A percentile compares a stretch with the other conserved stretches of the same genome.
These are phyloP conservation scores for Solanum hybrid DNA, from an alignment of 305 asterid genomes.

Conservation along the genomic window DNA sequence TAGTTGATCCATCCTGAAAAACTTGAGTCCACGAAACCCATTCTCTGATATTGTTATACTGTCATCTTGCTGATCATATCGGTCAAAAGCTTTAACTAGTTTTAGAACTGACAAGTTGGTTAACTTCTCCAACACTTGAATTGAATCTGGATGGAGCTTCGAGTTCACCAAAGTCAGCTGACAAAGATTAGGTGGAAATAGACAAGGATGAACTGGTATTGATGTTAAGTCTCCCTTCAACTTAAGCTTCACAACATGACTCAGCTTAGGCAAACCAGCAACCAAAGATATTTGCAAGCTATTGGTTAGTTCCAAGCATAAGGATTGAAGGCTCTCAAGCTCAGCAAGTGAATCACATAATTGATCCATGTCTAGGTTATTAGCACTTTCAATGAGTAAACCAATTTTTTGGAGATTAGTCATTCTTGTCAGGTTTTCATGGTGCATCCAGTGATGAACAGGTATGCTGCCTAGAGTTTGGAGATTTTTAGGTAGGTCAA, in stretches of 20 bases:
- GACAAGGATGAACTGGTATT: neutral
- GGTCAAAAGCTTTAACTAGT: neutral
- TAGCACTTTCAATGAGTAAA: neutral
- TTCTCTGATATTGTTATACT: neutral
- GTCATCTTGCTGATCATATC: neutral
- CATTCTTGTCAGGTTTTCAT: neutral
- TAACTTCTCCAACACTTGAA: neutral
- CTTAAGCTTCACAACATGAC: neutral
- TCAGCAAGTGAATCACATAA: neutral
- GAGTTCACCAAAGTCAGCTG: neutral
- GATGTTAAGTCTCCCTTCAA: neutral
- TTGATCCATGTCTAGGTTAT: neutral
- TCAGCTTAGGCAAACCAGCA: neutral
- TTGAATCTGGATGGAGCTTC: neutral
- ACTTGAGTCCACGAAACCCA: neutral
- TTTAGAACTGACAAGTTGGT: neutral
- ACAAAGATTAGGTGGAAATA: neutral
- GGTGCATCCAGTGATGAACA: neutral
- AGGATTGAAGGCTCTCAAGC: slow-evolving; percentile 1
- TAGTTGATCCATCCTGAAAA: neutral
- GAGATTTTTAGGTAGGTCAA: neutral
- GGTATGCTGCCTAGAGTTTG: slow-evolving; percentile 5
- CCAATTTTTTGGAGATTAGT: neutral
- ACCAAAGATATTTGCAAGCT: neutral
- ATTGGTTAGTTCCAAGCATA: neutral